These are phyloP conservation scores for Rhododendron vialii DNA, from an alignment of 148 eudicot species.

Conservation along the genomic window DNA sequence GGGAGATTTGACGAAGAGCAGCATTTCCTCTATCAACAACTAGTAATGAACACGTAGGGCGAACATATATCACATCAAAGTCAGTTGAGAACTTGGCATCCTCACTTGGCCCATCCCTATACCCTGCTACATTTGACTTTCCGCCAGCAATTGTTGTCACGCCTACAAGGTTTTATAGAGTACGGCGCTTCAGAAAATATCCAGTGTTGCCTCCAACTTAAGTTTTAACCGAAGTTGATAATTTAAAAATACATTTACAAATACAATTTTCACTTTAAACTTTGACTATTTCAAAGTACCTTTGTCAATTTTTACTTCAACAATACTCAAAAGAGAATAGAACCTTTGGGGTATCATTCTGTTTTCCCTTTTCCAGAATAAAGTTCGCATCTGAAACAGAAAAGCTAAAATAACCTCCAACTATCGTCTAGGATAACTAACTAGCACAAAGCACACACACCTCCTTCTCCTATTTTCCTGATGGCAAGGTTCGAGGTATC, in stretches of 20 bases:
- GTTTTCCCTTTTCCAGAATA: not conserved
- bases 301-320: not conserved
- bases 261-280: not conserved
- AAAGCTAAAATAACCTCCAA: not conserved
- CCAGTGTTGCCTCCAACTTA: not conserved
- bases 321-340: not conserved
- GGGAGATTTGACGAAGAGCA: conserved; percentile 86
- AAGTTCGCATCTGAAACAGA: not conserved
- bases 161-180: conserved; percentile 38
- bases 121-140: conserved; percentile 87
- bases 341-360: conserved; percentile 2
- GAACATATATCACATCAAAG: conserved; percentile 87
- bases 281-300: not conserved
- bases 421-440: not conserved
- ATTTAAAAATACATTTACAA: not conserved
- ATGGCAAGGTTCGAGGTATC: conserved; percentile 88
- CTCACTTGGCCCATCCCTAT: conserved; percentile 96
- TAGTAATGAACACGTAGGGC: conserved; percentile 79
- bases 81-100: conserved; percentile 87
- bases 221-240: not conserved
- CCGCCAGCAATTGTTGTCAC: conserved; percentile 99
- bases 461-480: conserved; percentile 94
- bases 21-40: conserved; percentile 97
- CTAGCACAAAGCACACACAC: conserved; percentile 19
- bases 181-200: not conserved